Percentiles rank a stretch among this genome's conserved stretches.
phyloP scores from a whole-genome alignment of 495 filamentous ascomycete species.

The Beverwykella pulmonaria region DNA sequence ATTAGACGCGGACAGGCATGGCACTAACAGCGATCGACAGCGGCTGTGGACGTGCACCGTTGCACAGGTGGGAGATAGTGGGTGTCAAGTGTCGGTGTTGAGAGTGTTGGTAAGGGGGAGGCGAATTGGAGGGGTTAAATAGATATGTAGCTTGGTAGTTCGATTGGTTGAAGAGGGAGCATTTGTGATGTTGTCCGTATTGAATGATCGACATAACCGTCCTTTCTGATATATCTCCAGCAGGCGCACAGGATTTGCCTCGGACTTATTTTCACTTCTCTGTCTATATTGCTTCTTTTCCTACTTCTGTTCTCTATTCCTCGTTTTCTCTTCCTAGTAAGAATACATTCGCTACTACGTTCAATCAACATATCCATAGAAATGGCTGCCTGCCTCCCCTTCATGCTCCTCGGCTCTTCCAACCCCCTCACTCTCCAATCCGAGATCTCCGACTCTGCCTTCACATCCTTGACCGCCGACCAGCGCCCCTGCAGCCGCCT shows the following conservation, averaged over 20 bases:
- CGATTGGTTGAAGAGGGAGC: neutral
- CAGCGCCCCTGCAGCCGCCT: neutral
- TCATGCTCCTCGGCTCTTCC: constrained; percentile 4
- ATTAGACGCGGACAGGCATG: neutral
- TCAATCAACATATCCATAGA: neutral
- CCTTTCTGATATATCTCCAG: neutral
- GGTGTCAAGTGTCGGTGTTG: constrained; percentile 12
- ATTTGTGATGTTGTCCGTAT: neutral
- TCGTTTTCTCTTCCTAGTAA: too few relatives aligned
- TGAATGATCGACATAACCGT: neutral
- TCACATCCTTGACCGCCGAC: neutral
- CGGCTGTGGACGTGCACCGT: neutral
- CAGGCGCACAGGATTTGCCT: constrained; percentile 1
- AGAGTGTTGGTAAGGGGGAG: neutral
- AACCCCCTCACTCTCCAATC: constrained; percentile 6
- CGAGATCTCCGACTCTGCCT: neutral
- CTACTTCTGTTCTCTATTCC: constrained; percentile 2
- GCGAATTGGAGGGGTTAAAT: neutral
- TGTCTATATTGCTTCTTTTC: neutral
- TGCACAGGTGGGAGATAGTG: neutral
- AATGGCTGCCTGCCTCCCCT: constrained; percentile 4
- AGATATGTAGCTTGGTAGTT: neutral
- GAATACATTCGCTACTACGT: too few relatives aligned
- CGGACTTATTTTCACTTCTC: neutral
- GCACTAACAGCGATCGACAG: neutral